phyloP scores from a whole-genome alignment of 2,329 filamentous ascomycete species.

The Penicillium sp. region DNA sequence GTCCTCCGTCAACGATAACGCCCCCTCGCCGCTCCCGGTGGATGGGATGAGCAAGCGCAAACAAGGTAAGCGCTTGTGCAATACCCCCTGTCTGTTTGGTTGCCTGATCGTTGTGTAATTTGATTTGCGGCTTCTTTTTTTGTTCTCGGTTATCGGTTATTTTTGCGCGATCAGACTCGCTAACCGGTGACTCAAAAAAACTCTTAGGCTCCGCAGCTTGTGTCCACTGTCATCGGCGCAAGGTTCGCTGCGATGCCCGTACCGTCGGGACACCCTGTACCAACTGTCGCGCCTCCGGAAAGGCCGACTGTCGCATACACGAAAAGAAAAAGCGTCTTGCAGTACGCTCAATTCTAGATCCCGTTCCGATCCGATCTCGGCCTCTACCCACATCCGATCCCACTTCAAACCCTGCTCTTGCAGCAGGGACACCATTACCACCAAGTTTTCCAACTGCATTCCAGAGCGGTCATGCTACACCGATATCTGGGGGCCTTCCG shows the following conservation, averaged over 20 bases:
- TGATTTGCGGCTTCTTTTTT: neutral
- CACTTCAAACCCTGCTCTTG: constrained; percentile 22
- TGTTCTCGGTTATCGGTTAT: neutral
- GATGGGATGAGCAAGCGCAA: constrained; percentile 43
- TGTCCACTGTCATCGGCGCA: constrained; percentile 52
- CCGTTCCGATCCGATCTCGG: constrained; percentile 49
- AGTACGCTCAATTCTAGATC: constrained; percentile 43
- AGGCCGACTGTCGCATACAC: constrained; percentile 49
- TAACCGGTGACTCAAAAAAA: constrained; percentile 20
- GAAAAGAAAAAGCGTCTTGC: constrained; percentile 53
- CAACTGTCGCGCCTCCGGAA: constrained; percentile 48
- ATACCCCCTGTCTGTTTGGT: neutral
- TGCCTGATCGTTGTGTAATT: neutral
- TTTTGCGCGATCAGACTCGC: neutral
- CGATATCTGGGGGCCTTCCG: constrained; percentile 16
- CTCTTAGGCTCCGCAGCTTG: constrained; percentile 46
- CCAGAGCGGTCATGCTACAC: constrained; percentile 20
- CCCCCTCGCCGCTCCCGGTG: constrained; percentile 31
- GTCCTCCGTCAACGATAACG: constrained; percentile 39
- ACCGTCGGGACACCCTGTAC: constrained; percentile 50
- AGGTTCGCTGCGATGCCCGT: constrained; percentile 54
- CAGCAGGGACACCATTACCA: constrained; percentile 21
- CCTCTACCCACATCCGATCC: constrained; percentile 32
- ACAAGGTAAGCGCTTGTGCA: constrained; percentile 31
- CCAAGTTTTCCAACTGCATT: constrained; percentile 32